Conservation (phyloP, 495 filamentous ascomycete species). For the Terfezia claveryi region DNA sequence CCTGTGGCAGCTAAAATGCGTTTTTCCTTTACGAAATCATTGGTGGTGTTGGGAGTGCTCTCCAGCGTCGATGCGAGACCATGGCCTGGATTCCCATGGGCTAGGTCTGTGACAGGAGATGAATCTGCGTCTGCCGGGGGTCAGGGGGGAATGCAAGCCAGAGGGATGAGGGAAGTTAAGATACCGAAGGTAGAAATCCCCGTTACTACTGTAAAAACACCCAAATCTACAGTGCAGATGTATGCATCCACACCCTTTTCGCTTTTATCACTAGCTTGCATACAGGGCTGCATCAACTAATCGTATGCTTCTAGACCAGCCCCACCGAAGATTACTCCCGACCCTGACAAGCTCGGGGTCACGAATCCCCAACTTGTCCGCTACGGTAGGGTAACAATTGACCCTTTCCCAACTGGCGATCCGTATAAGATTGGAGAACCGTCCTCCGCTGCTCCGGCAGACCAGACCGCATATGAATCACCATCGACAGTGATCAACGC, state of each 20-base stretch:
- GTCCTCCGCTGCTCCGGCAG: not conserved
- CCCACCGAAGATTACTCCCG: not conserved
- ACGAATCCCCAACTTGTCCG: not conserved
- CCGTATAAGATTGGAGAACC: not conserved
- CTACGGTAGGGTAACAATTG: not conserved
- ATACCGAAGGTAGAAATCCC: not conserved
- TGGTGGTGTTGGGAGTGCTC: no score
- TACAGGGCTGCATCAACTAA: not conserved
- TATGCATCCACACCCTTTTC: no score
- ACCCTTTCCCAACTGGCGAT: not conserved
- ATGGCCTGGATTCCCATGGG: no score
- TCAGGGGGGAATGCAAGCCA: no score
- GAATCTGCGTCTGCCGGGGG: no score
- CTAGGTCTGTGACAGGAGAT: no score
- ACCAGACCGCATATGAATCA: not conserved
- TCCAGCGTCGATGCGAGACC: no score
- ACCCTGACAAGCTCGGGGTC: not conserved
- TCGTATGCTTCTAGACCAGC: not conserved
- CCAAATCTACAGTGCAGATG: not conserved
- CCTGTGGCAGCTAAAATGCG: no score
- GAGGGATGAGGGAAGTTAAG: no score
- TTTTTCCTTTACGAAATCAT: no score
- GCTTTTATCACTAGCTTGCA: not conserved
- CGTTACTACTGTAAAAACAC: not conserved
- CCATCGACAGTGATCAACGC: conserved; percentile 12